Evolutionary conservation across 768 basidiomycete genomes (phyloP).

Genomic region (Goffeauzyma gilvescens): DNA sequence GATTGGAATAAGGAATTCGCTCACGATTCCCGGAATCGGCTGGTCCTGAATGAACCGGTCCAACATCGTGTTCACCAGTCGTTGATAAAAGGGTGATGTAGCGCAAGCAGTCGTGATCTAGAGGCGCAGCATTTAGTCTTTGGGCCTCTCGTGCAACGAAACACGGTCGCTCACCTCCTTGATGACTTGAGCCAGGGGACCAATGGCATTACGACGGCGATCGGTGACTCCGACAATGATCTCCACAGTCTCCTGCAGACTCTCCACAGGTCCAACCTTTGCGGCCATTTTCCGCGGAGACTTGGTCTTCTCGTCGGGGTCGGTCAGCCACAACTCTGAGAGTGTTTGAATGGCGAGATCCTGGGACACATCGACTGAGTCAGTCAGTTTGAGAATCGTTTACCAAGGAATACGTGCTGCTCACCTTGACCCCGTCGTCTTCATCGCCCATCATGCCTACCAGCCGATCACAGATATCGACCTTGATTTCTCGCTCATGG

Average conservation of each 20-base stretch:
- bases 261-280: neutral
- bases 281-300: neutral
- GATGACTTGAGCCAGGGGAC: conserved; percentile 1
- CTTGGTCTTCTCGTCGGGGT: neutral
- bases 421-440: conserved; percentile 69
- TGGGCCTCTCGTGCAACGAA: too few species aligned
- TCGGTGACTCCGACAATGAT: conserved; percentile 2
- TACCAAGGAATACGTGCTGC: conserved; percentile 1
- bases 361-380: conserved; percentile 20
- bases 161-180: conserved; percentile 4
- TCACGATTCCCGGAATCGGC: too few species aligned
- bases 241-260: neutral
- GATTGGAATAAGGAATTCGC: too few species aligned
- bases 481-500: too few species aligned
- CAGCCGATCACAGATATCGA: conserved; percentile 65
- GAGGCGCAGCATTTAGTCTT: too few species aligned
- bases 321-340: conserved; percentile 70
- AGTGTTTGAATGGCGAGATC: conserved; percentile 76
- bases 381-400: neutral
- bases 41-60: too few species aligned
- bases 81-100: too few species aligned
- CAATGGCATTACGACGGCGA: conserved; percentile 1
- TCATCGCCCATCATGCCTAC: conserved; percentile 75
- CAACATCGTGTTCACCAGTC: too few species aligned
- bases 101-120: too few species aligned